Percentiles rank a stretch among this genome's conserved stretches.
phyloP scores from a whole-genome alignment of 768 basidiomycete genomes.

The Panaeolus cyanescens region DNA sequence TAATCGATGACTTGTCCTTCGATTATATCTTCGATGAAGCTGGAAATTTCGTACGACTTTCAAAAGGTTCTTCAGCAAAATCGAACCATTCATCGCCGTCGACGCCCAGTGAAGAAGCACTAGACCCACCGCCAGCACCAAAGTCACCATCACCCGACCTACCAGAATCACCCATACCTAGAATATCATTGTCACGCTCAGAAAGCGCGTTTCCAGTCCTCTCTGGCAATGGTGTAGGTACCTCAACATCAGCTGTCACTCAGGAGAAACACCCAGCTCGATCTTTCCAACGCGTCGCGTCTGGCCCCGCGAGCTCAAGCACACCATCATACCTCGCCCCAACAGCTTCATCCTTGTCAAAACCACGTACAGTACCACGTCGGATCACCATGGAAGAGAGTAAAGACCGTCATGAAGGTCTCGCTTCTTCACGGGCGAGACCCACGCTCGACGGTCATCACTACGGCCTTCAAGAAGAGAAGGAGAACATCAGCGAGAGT shows the following conservation, averaged over 20 bases:
- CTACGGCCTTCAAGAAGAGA: slow-evolving; percentile 42
- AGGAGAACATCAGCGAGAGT: slow-evolving; percentile 47
- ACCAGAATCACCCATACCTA: slow-evolving; percentile 39
- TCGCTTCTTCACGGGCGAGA: slow-evolving; percentile 23
- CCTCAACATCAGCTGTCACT: slow-evolving; percentile 28
- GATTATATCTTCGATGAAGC: slow-evolving; percentile 59
- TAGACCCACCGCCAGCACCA: slow-evolving; percentile 36
- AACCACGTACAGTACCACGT: slow-evolving; percentile 37
- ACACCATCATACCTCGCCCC: slow-evolving; percentile 33
- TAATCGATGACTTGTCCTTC: slow-evolving; percentile 67
- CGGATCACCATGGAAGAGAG: slow-evolving; percentile 46
- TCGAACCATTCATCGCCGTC: slow-evolving; percentile 47
- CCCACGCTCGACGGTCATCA: slow-evolving; percentile 25
- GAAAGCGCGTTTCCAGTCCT: slow-evolving; percentile 62
- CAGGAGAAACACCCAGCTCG: slow-evolving; percentile 41
- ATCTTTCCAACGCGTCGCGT: slow-evolving; percentile 68
- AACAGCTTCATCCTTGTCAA: slow-evolving; percentile 32
- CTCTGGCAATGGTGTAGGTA: slow-evolving; percentile 27
- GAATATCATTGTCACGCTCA: slow-evolving; percentile 63
- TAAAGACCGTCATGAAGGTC: slow-evolving; percentile 23
- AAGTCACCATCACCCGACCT: slow-evolving; percentile 36
- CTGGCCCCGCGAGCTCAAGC: slow-evolving; percentile 51
- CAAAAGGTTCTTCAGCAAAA: slow-evolving; percentile 51
- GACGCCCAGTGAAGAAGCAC: slow-evolving; percentile 43
- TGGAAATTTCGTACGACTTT: slow-evolving; percentile 57